Percentiles rank a stretch among this genome's conserved stretches.
Conservation (phyloP, 257 asterid species). For the Fraxinus americana region DNA sequence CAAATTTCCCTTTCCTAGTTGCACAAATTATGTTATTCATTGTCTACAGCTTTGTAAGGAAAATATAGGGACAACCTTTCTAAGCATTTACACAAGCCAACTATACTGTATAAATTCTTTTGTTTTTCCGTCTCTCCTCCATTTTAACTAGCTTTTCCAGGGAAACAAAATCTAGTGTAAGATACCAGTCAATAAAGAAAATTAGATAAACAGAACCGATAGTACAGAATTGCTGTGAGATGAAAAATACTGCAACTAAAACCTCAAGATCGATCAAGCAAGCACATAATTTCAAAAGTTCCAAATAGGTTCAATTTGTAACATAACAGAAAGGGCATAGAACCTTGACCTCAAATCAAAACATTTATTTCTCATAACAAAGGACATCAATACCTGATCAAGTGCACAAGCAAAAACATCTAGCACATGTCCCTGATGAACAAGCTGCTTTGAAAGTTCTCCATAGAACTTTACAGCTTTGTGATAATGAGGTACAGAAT, state of each 20-base stretch:
- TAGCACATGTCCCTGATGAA: constrained; percentile 95
- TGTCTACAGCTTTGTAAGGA: background rate
- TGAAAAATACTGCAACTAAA: constrained; percentile 10
- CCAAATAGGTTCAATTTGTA: background rate
- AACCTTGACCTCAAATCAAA: background rate
- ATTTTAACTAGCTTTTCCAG: background rate
- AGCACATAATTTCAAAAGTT: background rate
- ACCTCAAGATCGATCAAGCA: constrained; percentile 7
- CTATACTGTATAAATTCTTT: constrained; percentile 2
- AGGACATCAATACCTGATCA: constrained; percentile 73
- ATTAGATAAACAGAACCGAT: background rate
- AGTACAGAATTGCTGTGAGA: background rate
- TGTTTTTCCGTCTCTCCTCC: background rate
- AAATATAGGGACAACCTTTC: background rate
- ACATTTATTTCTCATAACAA: constrained; percentile 3
- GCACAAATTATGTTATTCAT: background rate
- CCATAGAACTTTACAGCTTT: constrained; percentile 93
- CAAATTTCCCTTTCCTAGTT: background rate
- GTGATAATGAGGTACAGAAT: constrained; percentile 84
- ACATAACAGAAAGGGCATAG: constrained; percentile 4
- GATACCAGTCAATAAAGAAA: background rate
- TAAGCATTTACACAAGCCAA: background rate
- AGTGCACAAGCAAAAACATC: constrained; percentile 96
- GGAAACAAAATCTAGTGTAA: constrained; percentile 9
- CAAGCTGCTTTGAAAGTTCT: constrained; percentile 85